Percentiles rank a stretch among this genome's conserved stretches.
Evolutionary conservation across 805 yeast genomes (phyloP).

Genomic region (Candida argentea): DNA sequence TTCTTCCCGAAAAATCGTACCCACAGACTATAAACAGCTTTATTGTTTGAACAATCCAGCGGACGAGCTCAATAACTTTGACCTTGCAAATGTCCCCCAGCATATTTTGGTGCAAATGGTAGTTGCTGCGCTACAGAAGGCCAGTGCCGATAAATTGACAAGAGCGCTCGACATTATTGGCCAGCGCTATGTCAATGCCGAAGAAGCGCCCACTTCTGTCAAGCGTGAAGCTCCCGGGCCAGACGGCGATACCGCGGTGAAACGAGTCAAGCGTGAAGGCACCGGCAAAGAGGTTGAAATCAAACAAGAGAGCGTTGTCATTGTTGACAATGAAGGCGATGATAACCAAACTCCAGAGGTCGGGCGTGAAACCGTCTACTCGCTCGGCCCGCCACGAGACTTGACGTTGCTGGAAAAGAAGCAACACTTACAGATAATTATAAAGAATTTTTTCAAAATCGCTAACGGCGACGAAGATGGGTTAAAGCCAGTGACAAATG

Average conservation of each 20-base stretch:
- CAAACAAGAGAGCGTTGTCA: slow-evolving; percentile 4
- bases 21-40: slow-evolving; percentile 44
- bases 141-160: slow-evolving; percentile 41
- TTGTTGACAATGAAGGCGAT: slow-evolving; percentile 6
- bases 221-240: slow-evolving; percentile 5
- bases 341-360: slow-evolving; percentile 8
- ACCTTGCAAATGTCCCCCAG: slow-evolving; percentile 58
- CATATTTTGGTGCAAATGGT: slow-evolving; percentile 58
- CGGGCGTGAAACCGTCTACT: slow-evolving; percentile 30
- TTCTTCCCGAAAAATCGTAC: slow-evolving; percentile 17
- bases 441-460: slow-evolving; percentile 47
- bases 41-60: slow-evolving; percentile 55
- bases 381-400: slow-evolving; percentile 48
- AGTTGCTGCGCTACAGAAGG: slow-evolving; percentile 50
- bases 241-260: neutral
- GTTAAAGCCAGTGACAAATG: no score
- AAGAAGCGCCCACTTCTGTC: slow-evolving; percentile 6
- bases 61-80: slow-evolving; percentile 57
- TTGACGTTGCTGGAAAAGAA: slow-evolving; percentile 46
- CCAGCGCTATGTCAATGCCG: slow-evolving; percentile 47
- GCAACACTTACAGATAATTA: slow-evolving; percentile 44
- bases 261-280: neutral
- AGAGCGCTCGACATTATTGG: slow-evolving; percentile 63
- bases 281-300: slow-evolving; percentile 1
- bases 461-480: slow-evolving; percentile 24